A percentile compares a stretch with the other conserved stretches of the same genome.
Conservation (phyloP, 352 stramenopile genomes). For the Phytopythium mirpurense region DNA sequence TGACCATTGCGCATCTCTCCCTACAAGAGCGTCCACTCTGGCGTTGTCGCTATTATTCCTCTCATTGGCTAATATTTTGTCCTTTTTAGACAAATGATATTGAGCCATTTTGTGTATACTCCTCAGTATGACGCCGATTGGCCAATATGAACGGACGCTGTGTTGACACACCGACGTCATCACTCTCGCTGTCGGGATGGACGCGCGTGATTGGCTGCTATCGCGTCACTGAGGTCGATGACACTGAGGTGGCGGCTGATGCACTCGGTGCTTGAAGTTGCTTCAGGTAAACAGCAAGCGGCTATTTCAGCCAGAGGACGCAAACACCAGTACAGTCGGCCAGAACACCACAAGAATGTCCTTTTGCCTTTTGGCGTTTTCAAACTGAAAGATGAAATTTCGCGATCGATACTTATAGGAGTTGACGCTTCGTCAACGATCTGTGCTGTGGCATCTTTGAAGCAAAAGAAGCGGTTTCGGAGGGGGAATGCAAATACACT, state of each 20-base stretch:
- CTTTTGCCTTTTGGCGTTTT: too few relatives aligned
- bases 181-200: not conserved
- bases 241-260: conserved; percentile 1
- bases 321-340: too few relatives aligned
- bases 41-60: not conserved
- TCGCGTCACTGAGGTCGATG: conserved; percentile 1
- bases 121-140: too few relatives aligned
- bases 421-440: too few relatives aligned
- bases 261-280: conserved; percentile 6
- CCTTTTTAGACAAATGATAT: too few relatives aligned
- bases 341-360: not conserved
- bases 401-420: too few relatives aligned
- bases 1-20: not conserved
- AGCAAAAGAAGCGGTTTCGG: too few relatives aligned
- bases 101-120: too few relatives aligned
- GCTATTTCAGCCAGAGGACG: not conserved
- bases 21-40: not conserved
- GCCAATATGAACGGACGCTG: not conserved
- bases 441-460: too few relatives aligned
- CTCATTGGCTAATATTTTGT: not conserved
- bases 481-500: too few relatives aligned
- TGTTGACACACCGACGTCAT: conserved; percentile 8
- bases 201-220: conserved; percentile 6
- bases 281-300: not conserved
- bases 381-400: too few relatives aligned